Conservation (phyloP, 306 rosid genomes). For the Cicer yamashitae region DNA sequence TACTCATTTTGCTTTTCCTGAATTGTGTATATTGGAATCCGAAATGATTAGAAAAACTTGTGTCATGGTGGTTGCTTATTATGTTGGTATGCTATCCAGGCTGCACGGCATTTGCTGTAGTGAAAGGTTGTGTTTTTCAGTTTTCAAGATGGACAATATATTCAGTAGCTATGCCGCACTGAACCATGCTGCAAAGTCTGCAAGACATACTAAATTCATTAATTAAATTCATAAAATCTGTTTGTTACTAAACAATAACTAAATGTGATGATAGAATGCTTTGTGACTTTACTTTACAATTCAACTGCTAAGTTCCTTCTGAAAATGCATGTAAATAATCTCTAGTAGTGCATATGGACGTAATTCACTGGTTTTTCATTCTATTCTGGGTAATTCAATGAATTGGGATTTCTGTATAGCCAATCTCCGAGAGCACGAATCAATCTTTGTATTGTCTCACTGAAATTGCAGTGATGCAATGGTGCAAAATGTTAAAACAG, state of each 20-base stretch:
- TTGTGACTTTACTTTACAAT: not conserved
- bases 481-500: not conserved
- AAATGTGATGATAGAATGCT: not conserved
- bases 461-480: not conserved
- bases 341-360: not conserved
- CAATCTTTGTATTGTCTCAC: not conserved
- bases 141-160: conserved; percentile 7
- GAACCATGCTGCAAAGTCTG: not conserved
- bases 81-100: conserved; percentile 10
- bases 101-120: not conserved
- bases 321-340: not conserved
- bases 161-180: not conserved
- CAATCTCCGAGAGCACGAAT: not conserved
- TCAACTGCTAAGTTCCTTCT: not conserved
- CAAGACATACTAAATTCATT: not conserved
- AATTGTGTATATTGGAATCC: conserved; percentile 60
- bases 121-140: not conserved
- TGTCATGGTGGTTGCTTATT: conserved; percentile 34
- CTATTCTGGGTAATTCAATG: not conserved
- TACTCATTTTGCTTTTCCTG: conserved; percentile 52
- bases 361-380: not conserved
- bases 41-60: conserved; percentile 46
- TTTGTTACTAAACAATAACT: not conserved
- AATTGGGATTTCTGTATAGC: not conserved
- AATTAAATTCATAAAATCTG: not conserved